Conservation (phyloP, 75 land plant genomes). For the Adiantum capillusveneris region DNA sequence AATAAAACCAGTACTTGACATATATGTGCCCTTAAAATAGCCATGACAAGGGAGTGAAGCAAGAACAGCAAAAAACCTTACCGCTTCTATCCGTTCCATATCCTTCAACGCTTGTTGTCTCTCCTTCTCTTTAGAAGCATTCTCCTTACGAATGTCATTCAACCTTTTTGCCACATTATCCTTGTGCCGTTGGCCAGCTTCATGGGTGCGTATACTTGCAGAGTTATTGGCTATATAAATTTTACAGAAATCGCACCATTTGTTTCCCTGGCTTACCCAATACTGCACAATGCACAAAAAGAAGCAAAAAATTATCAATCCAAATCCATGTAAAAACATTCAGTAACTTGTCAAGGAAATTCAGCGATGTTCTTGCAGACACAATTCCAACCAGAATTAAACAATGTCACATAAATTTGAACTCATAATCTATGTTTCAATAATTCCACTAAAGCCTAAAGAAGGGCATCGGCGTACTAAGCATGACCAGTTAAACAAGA, state of each 20-base stretch:
- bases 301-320: background rate
- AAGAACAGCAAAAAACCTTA: constrained; percentile 23
- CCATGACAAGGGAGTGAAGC: too few species aligned
- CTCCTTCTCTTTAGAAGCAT: constrained; percentile 71
- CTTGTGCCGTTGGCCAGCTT: constrained; percentile 82
- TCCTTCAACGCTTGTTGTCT: constrained; percentile 51
- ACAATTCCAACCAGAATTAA: too few species aligned
- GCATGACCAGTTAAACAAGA: too few species aligned
- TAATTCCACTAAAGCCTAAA: too few species aligned
- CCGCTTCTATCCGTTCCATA: constrained; percentile 73
- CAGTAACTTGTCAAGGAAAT: too few species aligned
- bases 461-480: too few species aligned
- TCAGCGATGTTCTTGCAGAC: too few species aligned
- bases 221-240: constrained; percentile 89
- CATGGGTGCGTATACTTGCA: constrained; percentile 82
- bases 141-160: constrained; percentile 62
- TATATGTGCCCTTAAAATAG: too few species aligned
- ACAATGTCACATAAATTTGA: too few species aligned
- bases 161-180: constrained; percentile 77
- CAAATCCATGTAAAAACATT: too few species aligned
- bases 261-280: constrained; percentile 99
- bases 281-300: constrained; percentile 39
- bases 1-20: too few species aligned
- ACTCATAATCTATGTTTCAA: too few species aligned
- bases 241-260: constrained; percentile 98